Percentiles rank a stretch among this genome's conserved stretches.
Conservation (phyloP, 805 yeast genomes). For the Candida silvatica region DNA sequence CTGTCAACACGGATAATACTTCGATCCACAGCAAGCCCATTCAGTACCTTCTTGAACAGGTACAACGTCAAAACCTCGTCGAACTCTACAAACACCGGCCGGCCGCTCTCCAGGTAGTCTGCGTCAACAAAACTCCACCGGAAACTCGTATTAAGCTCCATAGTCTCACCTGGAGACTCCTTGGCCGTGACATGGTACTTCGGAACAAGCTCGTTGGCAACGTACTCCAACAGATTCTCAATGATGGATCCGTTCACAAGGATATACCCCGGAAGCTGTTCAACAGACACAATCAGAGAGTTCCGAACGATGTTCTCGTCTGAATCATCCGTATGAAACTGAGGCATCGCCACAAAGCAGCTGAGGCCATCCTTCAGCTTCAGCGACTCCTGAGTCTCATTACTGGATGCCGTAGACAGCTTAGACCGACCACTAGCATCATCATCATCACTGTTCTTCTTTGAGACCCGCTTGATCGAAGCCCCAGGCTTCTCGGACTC, state of each 20-base stretch:
- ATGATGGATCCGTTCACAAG: conserved; percentile 8
- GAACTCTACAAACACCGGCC: conserved; percentile 19
- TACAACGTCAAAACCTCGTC: conserved; percentile 19
- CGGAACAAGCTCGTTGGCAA: conserved; percentile 6
- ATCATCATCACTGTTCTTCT: conserved; percentile 1
- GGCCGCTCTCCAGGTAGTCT: conserved; percentile 10
- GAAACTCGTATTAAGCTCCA: conserved; percentile 8
- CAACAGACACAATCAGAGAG: conserved; percentile 10
- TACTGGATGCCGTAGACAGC: too few relatives aligned
- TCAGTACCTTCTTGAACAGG: conserved; percentile 11
- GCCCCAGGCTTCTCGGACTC: too few relatives aligned
- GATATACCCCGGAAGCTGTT: conserved; percentile 12
- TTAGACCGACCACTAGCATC: conserved; percentile 4
- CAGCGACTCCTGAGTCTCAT: too few relatives aligned
- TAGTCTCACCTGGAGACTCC: conserved; percentile 1
- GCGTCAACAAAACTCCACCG: conserved; percentile 18
- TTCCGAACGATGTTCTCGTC: conserved; percentile 5
- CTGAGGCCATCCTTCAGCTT: too few relatives aligned
- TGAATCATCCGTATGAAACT: too few relatives aligned
- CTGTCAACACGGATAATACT: conserved; percentile 1
- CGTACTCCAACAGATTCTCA: conserved; percentile 14
- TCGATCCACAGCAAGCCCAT: conserved; percentile 3
- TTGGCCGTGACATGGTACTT: conserved; percentile 1
- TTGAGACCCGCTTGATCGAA: conserved; percentile 1
- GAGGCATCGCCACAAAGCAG: too few relatives aligned